Evolutionary conservation across 345 rosid species (phyloP), one percentile per base, ranked within the genome.

Genomic region (Euclidium syriacum): DNA sequence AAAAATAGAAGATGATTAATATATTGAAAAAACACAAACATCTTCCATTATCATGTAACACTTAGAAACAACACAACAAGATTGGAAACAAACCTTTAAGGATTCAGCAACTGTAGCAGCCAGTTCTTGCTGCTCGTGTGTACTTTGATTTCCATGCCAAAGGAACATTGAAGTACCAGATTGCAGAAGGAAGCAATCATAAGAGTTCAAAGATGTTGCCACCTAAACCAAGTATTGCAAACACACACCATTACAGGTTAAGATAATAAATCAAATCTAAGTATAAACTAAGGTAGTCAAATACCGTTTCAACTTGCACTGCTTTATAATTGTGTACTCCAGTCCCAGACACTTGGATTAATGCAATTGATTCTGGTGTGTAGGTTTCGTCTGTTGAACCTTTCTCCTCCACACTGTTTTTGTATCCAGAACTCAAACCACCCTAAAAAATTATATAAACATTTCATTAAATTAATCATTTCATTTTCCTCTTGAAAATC

Each of bases 61-160:
- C 25, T 29, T 24, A 16, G 33, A 49, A 59, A 32, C 16, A 20
- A 34, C 22, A 52, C 29, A 35, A n/a, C 24, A 40, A 1, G 3
- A 43, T 12, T 4, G 22, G 24, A 60, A 47, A 20, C 44, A 73
- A 58, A 90, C 97, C 97, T 90, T 90, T 68, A 94, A 73, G 79
- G 85, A 79, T 55, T 87, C 99, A 54, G 96, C 92, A 64, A 87
- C 75, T 69, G 86, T 87, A 39, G 88, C 71, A 29, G 97, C 90
- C 64, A 83, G 58, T 61, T 95, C 95, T 76, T 90, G 92, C 74
- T 90, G 95, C 77, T 95, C 98, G 74, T 70, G 81, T 19, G 94
- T 73, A 78, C 99, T 83, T 81, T 90, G 92, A 78, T 77, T 88
- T 66, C 99, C 99, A 75, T 86, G 92, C 99, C 99, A 95, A 22